These are phyloP conservation scores for Decorospora gaudefroyi DNA, from an alignment of 2,329 filamentous ascomycete genomes.

Conservation along the genomic window DNA sequence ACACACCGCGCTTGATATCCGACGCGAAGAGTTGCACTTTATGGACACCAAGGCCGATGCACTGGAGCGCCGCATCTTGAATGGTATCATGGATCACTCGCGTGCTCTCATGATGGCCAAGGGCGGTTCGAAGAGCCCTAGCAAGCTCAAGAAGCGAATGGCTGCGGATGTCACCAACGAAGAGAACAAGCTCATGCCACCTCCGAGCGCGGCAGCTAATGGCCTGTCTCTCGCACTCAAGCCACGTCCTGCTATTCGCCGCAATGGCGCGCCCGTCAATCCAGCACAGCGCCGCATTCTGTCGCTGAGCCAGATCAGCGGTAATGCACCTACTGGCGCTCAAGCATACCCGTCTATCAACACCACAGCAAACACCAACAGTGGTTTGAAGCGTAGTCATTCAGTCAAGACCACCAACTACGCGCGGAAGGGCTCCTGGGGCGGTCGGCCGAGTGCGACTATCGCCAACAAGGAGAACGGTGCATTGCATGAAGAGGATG, in stretches of 20 bases:
- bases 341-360: slow-evolving; percentile 46
- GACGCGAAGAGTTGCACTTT: slow-evolving; percentile 84
- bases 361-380: slow-evolving; percentile 40
- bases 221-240: slow-evolving; percentile 56
- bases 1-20: slow-evolving; percentile 85
- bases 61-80: slow-evolving; percentile 88
- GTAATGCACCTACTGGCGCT: slow-evolving; percentile 63
- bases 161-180: slow-evolving; percentile 40
- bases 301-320: slow-evolving; percentile 86
- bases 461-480: slow-evolving; percentile 56
- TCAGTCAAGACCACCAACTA: slow-evolving; percentile 47
- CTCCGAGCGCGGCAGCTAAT: slow-evolving; percentile 44
- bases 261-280: slow-evolving; percentile 46
- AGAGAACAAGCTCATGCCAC: slow-evolving; percentile 43
- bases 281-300: slow-evolving; percentile 72
- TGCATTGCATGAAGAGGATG: slow-evolving; percentile 50
- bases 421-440: slow-evolving; percentile 46
- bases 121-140: slow-evolving; percentile 50
- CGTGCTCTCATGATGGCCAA: slow-evolving; percentile 83
- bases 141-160: slow-evolving; percentile 43
- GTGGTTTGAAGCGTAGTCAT: slow-evolving; percentile 59
- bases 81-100: slow-evolving; percentile 95
- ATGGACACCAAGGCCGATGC: slow-evolving; percentile 90
- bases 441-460: slow-evolving; percentile 36
- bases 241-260: slow-evolving; percentile 49